A percentile compares a stretch with the other conserved stretches of the same genome.
Evolutionary conservation across 495 filamentous ascomycete genomes (phyloP).

Genomic region (Daldinia childiae): DNA sequence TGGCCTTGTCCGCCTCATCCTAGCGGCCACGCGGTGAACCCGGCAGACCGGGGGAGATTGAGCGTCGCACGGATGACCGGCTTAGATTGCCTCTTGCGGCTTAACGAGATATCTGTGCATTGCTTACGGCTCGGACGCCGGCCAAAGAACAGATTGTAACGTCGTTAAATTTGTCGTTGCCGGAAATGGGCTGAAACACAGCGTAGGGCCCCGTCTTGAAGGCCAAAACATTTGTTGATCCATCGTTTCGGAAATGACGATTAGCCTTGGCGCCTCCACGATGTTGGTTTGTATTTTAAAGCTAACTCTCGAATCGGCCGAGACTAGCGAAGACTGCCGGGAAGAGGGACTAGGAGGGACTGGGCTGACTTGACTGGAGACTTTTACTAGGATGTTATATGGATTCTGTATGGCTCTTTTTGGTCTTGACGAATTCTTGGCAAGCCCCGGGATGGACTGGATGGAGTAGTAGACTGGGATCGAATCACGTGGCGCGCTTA

Average conservation of each 20-base stretch:
- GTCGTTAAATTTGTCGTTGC: conserved; percentile 31
- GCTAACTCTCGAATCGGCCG: conserved; percentile 38
- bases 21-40: neutral
- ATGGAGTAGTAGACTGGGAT: conserved; percentile 20
- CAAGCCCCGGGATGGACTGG: neutral
- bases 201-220: conserved; percentile 8
- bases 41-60: neutral
- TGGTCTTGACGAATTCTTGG: conserved; percentile 22
- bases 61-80: neutral
- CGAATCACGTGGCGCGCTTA: conserved; percentile 33
- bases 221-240: conserved; percentile 28
- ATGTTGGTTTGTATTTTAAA: conserved; percentile 6
- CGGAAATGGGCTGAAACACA: conserved; percentile 30
- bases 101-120: neutral
- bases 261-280: conserved; percentile 39
- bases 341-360: conserved; percentile 10
- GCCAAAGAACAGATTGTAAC: conserved; percentile 28
- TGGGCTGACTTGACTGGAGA: conserved; percentile 3
- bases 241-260: conserved; percentile 42
- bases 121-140: neutral
- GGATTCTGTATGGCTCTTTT: neutral
- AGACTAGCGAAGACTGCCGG: conserved; percentile 36
- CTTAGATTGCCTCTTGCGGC: conserved; percentile 7
- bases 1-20: neutral
- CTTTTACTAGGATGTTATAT: neutral